Conservation (phyloP, 148 eudicot genomes). For the Cornus controversa region DNA sequence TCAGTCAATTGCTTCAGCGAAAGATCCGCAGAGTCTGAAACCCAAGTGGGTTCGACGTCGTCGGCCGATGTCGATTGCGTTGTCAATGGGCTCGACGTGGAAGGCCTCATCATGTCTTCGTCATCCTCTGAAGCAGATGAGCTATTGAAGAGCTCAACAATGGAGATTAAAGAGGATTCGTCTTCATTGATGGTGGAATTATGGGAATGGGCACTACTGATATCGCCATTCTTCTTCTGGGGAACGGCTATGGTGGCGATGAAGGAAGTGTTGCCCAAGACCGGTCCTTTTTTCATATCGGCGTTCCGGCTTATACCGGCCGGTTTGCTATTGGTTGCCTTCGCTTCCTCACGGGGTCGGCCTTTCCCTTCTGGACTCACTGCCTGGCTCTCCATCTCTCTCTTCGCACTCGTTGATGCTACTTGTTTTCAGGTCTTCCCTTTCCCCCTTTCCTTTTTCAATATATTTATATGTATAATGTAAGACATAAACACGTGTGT, state of each 20-base stretch:
- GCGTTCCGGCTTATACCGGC: slow-evolving; percentile 83
- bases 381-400: slow-evolving; percentile 79
- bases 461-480: not conserved
- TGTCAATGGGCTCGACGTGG: slow-evolving; percentile 8
- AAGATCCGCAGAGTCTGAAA: not conserved
- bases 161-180: not conserved
- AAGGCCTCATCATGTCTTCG: not conserved
- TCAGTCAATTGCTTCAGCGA: not conserved
- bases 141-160: not conserved
- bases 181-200: slow-evolving; percentile 16
- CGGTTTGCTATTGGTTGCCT: slow-evolving; percentile 70
- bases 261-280: slow-evolving; percentile 87
- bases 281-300: slow-evolving; percentile 77
- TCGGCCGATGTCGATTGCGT: slow-evolving; percentile 1
- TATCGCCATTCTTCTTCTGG: slow-evolving; percentile 98
- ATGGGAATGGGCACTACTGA: slow-evolving; percentile 71
- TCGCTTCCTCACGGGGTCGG: slow-evolving; percentile 60
- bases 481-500: not conserved
- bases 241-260: slow-evolving; percentile 99
- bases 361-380: slow-evolving; percentile 67
- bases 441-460: not conserved
- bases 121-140: not conserved
- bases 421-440: slow-evolving; percentile 78
- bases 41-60: not conserved
- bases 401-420: slow-evolving; percentile 86